These are phyloP conservation scores for Begonia peltatifolia DNA, from an alignment of 306 rosid genomes.

Conservation along the genomic window DNA sequence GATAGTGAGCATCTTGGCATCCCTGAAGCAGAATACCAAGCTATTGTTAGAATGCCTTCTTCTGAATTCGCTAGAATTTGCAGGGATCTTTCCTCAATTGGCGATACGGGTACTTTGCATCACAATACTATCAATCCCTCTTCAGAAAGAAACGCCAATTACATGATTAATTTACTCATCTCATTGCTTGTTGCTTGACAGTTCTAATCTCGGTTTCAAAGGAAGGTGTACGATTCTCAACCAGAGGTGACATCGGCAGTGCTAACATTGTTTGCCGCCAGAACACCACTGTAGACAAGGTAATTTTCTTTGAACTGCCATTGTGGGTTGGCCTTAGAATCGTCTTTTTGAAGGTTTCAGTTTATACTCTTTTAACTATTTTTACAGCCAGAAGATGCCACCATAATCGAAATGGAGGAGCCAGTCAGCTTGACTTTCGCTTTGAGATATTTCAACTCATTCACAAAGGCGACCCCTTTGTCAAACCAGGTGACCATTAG, in stretches of 20 bases:
- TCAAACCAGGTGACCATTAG: constrained; percentile 27
- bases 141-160: background rate
- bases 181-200: constrained; percentile 10
- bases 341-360: background rate
- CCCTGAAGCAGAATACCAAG: constrained; percentile 58
- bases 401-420: constrained; percentile 40
- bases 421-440: constrained; percentile 36
- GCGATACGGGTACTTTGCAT: constrained; percentile 39
- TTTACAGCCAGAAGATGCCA: constrained; percentile 48
- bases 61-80: constrained; percentile 52
- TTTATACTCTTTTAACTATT: background rate
- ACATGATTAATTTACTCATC: background rate
- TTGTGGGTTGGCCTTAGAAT: background rate
- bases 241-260: constrained; percentile 46
- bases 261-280: constrained; percentile 59
- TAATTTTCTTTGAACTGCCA: background rate
- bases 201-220: constrained; percentile 51
- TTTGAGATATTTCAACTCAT: constrained; percentile 30
- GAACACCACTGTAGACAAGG: constrained; percentile 44
- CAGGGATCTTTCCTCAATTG: constrained; percentile 45
- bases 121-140: background rate
- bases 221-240: constrained; percentile 63
- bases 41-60: constrained; percentile 57
- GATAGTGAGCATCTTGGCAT: constrained; percentile 61
- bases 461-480: constrained; percentile 36